Conservation (phyloP, 495 filamentous ascomycete genomes). For the Xylaria grammica region DNA sequence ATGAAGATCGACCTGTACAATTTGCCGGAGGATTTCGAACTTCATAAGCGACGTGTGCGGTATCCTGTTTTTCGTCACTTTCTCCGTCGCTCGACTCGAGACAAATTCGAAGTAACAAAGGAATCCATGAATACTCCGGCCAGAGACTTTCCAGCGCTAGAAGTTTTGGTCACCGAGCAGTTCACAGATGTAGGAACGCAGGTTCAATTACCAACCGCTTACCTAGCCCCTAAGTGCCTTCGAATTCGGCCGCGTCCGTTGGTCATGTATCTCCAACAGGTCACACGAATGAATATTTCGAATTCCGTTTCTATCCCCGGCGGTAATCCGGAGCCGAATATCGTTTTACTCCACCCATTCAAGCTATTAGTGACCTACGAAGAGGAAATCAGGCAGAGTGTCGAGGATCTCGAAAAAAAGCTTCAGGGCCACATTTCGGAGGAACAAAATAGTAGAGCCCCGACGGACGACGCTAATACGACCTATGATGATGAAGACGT, state of each 20-base stretch:
- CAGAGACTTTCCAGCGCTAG: background rate
- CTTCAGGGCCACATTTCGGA: background rate
- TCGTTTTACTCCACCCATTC: conserved; percentile 8
- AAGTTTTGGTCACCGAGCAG: background rate
- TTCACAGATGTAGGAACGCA: background rate
- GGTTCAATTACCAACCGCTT: background rate
- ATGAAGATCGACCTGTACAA: background rate
- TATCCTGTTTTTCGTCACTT: conserved; percentile 5
- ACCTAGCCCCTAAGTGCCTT: background rate
- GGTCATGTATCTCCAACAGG: background rate
- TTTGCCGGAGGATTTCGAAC: background rate
- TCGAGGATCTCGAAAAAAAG: background rate
- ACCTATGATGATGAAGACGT: background rate
- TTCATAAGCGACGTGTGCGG: too few species aligned
- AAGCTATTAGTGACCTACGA: conserved; percentile 2
- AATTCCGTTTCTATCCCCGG: background rate
- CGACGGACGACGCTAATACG: background rate
- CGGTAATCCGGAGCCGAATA: background rate
- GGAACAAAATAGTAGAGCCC: background rate
- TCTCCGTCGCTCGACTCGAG: background rate
- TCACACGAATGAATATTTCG: background rate
- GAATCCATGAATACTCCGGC: background rate
- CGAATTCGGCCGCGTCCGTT: background rate
- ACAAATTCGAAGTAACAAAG: background rate
- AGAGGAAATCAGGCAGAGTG: background rate